phyloP scores from a whole-genome alignment of 2,329 filamentous ascomycete genomes.

The Pestalotiopsis sp. region DNA sequence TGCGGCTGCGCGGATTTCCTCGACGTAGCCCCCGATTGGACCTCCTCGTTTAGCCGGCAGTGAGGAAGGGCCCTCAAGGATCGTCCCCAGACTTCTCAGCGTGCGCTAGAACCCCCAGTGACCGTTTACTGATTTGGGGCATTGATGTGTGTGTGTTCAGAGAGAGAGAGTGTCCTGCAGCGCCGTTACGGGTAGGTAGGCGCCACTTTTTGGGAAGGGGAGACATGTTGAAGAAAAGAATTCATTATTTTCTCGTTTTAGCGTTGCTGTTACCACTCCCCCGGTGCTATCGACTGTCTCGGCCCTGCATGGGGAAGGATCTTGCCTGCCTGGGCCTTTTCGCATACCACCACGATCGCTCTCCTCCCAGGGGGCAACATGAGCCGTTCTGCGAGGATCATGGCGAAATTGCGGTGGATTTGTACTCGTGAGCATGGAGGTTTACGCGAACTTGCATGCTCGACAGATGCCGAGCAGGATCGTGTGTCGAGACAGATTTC shows the following conservation, averaged over 20 bases:
- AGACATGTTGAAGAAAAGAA: neutral
- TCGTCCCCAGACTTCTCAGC: neutral
- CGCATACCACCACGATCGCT: neutral
- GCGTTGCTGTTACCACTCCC: neutral
- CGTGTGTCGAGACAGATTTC: neutral
- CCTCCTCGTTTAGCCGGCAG: slow-evolving; percentile 8
- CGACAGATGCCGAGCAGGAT: slow-evolving; percentile 4
- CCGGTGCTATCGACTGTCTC: neutral
- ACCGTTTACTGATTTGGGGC: neutral
- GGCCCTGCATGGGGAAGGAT: neutral
- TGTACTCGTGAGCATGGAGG: neutral
- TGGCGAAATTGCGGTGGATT: neutral
- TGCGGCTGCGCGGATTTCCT: neutral
- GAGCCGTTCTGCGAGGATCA: neutral
- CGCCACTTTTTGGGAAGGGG: neutral
- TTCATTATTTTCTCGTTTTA: neutral
- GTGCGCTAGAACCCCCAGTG: neutral
- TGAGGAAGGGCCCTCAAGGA: neutral
- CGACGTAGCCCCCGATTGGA: neutral
- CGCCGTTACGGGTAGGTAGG: slow-evolving; percentile 1
- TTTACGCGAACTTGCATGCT: neutral
- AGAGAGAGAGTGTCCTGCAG: slow-evolving; percentile 1
- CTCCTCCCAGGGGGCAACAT: neutral
- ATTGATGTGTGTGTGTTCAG: neutral
- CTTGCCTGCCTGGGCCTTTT: neutral